These are phyloP conservation scores for Bromus sterilis DNA, from an alignment of 176 grass and related monocot genomes.

Conservation along the genomic window DNA sequence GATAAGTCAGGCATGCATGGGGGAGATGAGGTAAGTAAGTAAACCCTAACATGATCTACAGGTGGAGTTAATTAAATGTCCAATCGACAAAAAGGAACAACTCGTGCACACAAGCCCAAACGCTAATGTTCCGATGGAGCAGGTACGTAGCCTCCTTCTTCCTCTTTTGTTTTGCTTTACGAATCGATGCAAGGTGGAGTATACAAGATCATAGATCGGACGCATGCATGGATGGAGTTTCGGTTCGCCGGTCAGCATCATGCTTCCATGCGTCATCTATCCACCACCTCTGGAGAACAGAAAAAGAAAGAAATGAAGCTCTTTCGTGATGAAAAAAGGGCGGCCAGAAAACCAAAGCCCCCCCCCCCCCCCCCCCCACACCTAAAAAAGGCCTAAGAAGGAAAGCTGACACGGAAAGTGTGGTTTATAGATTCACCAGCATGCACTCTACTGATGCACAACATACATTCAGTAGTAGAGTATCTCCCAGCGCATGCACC, in stretches of 20 bases:
- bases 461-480: too few relatives aligned
- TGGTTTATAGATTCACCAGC: constrained; percentile 5
- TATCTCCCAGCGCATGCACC: not conserved
- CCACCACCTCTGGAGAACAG: not conserved
- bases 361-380: too few relatives aligned
- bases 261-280: not conserved
- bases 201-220: not conserved
- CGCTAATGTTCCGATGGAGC: not conserved
- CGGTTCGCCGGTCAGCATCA: constrained; percentile 15
- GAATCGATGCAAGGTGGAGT: not conserved
- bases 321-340: not conserved
- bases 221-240: not conserved
- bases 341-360: not conserved
- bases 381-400: not conserved
- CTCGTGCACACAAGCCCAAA: not conserved
- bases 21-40: too few relatives aligned
- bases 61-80: too few relatives aligned
- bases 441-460: not conserved
- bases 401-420: constrained; percentile 15
- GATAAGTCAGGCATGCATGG: not conserved
- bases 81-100: too few relatives aligned
- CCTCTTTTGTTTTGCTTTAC: not conserved
- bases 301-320: not conserved
- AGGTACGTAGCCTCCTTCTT: not conserved
- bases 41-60: too few relatives aligned